Percentiles rank a stretch among this genome's conserved stretches.
These are phyloP conservation scores for Cyclotella distinguenda DNA, from an alignment of 108 stramenopile species.

Conservation along the genomic window DNA sequence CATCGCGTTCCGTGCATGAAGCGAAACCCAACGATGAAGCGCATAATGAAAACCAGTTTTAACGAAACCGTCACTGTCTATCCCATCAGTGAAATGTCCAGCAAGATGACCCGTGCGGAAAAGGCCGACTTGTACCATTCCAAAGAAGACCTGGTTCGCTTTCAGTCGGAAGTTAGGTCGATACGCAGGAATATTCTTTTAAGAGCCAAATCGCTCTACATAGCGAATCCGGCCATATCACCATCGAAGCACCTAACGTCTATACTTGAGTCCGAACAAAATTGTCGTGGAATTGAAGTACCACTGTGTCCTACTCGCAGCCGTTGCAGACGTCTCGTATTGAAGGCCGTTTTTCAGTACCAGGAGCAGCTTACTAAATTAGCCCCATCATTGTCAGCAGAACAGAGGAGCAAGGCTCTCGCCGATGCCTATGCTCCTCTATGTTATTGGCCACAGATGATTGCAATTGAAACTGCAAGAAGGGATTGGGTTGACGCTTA, in stretches of 20 bases:
- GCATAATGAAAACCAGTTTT: not conserved
- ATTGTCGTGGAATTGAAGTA: conserved; percentile 3
- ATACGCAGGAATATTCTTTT: not conserved
- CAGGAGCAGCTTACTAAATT: not conserved
- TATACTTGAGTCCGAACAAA: conserved; percentile 6
- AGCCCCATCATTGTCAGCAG: not conserved
- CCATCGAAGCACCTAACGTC: not conserved
- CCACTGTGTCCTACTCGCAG: conserved; percentile 6
- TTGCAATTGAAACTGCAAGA: not conserved
- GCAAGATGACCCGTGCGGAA: conserved; percentile 5
- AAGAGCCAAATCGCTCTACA: not conserved
- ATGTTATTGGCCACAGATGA: not conserved
- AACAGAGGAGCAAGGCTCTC: not conserved
- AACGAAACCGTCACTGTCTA: not conserved
- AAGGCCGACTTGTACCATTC: not conserved
- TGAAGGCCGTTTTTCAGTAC: conserved; percentile 1
- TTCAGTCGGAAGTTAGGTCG: not conserved
- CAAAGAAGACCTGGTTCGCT: not conserved
- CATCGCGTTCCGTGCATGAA: no score
- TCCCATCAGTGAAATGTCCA: conserved; percentile 1
- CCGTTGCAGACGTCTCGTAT: not conserved
- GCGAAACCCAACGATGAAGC: not conserved
- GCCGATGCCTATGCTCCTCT: not conserved
- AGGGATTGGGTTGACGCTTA: not conserved
- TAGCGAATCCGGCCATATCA: conserved; percentile 1